Base-by-base conservation (phyloP, 371 early-diverging fungal species). In the Encephalitozoon intestinalis region DNA sequence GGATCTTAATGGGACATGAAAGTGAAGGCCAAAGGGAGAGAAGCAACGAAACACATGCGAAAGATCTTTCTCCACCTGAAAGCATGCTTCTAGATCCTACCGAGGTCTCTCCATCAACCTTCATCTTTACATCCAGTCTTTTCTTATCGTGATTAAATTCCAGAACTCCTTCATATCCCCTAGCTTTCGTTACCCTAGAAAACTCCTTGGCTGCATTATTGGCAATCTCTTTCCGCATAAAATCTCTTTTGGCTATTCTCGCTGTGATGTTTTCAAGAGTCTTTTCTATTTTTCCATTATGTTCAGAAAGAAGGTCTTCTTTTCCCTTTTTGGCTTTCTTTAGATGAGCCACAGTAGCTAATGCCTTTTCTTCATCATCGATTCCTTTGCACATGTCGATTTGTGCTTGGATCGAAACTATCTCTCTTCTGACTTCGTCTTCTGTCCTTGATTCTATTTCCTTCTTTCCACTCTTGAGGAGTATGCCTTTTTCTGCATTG, bases 1-100 rank as follows among this genome's bases (percentile, higher is more conserved):
- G 85, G 66, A 93, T 90, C 37, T 95, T 87, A 54, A 99, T 89
- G 2, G 97, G 94, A 25, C 92, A 90, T 15, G 89, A 87, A 88
- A 97, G 92, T 21, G 91, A 88, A 63, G 94, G 92, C 99, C 99
- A 99, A 34, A 99, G 85, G 9, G 94, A 86, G 54, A 98, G 84
- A 26, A 99, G 86, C 64, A 99, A 86, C 81, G 95, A 97, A 40
- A 96, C 89, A 21, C 95, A 94, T 0, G 95, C 91, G 79, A 92
- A 98, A n/a, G 94, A 93, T 82, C 96, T 94, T 86, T 99, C 99
- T 40, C 99, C 99, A 12, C 99, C 99, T 23, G 93, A 92, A 8
- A 97, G 87, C 1, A 87, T 90, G 68, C 63, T 67, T 63, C 80
- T 82, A n/a, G 75, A 46, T 1, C 84, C 86, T 5, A 28, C 40